Evolutionary conservation across 441 rosid genomes (phyloP).

Genomic region (Theobroma grandiflorum): DNA sequence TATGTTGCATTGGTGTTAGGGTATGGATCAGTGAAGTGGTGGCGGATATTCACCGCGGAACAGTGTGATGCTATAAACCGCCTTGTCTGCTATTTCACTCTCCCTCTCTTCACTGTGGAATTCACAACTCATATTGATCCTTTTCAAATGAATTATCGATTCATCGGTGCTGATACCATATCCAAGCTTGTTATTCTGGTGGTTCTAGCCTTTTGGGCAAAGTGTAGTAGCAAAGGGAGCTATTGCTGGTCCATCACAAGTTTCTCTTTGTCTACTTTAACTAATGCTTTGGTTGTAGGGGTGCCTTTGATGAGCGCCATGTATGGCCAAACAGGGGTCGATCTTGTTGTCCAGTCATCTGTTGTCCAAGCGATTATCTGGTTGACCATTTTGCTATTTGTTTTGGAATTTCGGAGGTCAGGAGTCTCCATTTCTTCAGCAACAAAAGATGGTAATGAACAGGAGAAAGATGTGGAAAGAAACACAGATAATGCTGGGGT

Average conservation of each 20-base stretch:
- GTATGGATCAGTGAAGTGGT: conserved; percentile 93
- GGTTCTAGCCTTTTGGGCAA: conserved; percentile 81
- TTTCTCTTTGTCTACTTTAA: conserved; percentile 78
- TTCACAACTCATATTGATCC: conserved; percentile 87
- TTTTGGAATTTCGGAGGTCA: conserved; percentile 68
- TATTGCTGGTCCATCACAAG: conserved; percentile 88
- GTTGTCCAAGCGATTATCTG: conserved; percentile 83
- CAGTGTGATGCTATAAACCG: conserved; percentile 82
- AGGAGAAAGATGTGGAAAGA: conserved; percentile 40
- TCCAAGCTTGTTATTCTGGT: conserved; percentile 72
- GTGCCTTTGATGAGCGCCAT: conserved; percentile 80
- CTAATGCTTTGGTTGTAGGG: conserved; percentile 85
- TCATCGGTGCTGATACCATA: conserved; percentile 75
- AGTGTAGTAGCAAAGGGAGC: conserved; percentile 75
- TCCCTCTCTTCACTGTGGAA: conserved; percentile 83
- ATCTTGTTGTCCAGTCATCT: conserved; percentile 81
- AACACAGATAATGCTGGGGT: conserved; percentile 9
- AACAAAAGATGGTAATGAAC: background rate
- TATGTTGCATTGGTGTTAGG: conserved; percentile 84
- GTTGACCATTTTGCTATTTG: conserved; percentile 73
- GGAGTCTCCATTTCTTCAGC: conserved; percentile 30
- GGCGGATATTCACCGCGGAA: conserved; percentile 76
- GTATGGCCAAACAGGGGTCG: conserved; percentile 82
- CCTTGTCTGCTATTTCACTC: conserved; percentile 80
- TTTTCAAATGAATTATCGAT: conserved; percentile 75